Evolutionary conservation across 2,329 filamentous ascomycete genomes (phyloP).

Genomic region (Beauveria brongniartii): DNA sequence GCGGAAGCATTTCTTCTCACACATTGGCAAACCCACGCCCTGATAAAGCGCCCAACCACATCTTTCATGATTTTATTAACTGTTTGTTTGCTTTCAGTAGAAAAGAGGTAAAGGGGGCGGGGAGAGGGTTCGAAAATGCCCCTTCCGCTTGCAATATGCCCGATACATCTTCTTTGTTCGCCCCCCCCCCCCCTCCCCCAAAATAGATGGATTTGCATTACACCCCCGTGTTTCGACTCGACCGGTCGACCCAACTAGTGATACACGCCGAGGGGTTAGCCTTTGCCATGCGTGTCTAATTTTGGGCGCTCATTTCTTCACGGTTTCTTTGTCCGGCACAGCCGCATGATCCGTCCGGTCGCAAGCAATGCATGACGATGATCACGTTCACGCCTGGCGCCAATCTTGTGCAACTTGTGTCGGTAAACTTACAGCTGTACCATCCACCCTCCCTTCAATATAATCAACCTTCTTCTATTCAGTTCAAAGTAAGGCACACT

Average conservation of each 20-base stretch:
- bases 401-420: neutral
- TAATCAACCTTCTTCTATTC: too few species aligned
- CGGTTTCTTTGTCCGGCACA: neutral
- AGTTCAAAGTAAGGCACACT: too few species aligned
- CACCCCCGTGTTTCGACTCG: conserved; percentile 3
- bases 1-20: neutral
- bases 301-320: neutral
- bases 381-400: neutral
- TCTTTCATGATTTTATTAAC: too few species aligned
- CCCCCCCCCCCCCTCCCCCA: neutral
- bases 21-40: neutral
- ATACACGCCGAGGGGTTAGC: neutral
- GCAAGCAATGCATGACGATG: neutral
- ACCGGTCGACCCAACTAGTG: neutral
- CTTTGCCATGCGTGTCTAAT: neutral
- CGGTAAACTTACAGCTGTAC: too few species aligned
- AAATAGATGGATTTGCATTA: conserved; percentile 2
- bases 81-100: too few species aligned
- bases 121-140: neutral
- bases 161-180: neutral
- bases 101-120: neutral
- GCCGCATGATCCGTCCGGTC: neutral
- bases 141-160: neutral
- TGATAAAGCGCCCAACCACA: too few species aligned
- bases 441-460: too few species aligned